Conservation (phyloP, 768 basidiomycete species). For the Suillus americanus region DNA sequence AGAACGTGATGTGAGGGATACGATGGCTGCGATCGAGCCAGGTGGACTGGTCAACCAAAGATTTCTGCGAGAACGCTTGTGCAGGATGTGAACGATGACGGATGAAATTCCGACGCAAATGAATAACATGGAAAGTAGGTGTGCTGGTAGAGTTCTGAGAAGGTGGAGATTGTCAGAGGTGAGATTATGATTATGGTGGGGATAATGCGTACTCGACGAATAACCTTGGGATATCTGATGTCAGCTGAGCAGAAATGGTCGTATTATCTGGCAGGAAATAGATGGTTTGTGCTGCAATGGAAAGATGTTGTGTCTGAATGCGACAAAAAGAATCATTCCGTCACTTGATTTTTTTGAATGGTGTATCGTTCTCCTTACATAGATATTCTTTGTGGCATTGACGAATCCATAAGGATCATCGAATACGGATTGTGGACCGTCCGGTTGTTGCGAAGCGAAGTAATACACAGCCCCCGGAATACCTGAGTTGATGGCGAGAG, state of each 20-base stretch:
- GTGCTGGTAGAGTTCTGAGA: conserved; percentile 51
- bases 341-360: not conserved
- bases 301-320: conserved; percentile 55
- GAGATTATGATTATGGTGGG: not conserved
- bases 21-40: conserved; percentile 56
- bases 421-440: conserved; percentile 47
- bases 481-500: conserved; percentile 46
- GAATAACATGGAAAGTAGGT: conserved; percentile 48
- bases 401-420: conserved; percentile 50
- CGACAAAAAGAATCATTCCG: not conserved
- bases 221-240: conserved; percentile 46
- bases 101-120: conserved; percentile 50
- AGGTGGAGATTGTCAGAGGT: conserved; percentile 5
- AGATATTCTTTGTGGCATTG: conserved; percentile 45
- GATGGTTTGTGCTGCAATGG: conserved; percentile 54
- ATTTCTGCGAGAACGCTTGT: conserved; percentile 45
- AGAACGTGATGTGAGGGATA: conserved; percentile 57
- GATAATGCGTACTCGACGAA: conserved; percentile 53
- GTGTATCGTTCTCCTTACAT: conserved; percentile 17
- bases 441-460: conserved; percentile 41
- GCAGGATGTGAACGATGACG: conserved; percentile 45
- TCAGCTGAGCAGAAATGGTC: conserved; percentile 39
- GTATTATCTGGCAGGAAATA: conserved; percentile 51
- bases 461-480: conserved; percentile 62
- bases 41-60: conserved; percentile 55